Base-by-base conservation (phyloP, 345 rosid species). In the Pseudoturritis turrita region DNA sequence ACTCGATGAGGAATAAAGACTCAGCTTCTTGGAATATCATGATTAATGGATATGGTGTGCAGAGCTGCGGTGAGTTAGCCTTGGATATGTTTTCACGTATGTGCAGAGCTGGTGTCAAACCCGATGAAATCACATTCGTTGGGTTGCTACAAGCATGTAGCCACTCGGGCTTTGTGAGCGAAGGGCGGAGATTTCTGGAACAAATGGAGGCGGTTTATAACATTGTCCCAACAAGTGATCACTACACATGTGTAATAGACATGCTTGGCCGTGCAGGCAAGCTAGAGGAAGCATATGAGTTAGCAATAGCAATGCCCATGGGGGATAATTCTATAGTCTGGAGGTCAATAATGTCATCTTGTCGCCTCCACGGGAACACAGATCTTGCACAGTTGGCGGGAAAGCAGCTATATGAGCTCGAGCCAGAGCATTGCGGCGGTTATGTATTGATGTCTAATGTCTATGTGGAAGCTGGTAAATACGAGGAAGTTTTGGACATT, bases 261-360 rank as follows among this genome's bases (percentile, higher is more conserved):
- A 85, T 89, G 89, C 84, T 89, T 74, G 89, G 95, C 35, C 84
- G 91, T 44, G 87, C 91, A 36, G 83, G 85, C 17, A 75, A 71
- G 81, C 79, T 76, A 45, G 82, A 79, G 43, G 89, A 85, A 83
- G 95, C 95, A 28, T 80, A 81, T 57, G 72, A 77, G 43, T 65
- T 86, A 71, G 89, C 87, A 28, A 12, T 63, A 65, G 36, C 81
- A 21, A 73, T 83, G 68, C 86, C 89, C 22, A 28, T 76, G 18
- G 73, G 72, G 17, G 51, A 83, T 25, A 86, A 78, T 61, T 70
- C 85, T 7, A 75, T 86, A 11, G 76, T 81, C 23, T 88, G 91
- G 95, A 83, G 95, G 62, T 79, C 91, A 61, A 74, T 89, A 44
- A 68, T 89, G 59, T 80, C 75, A 37, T 77, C 86, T 60, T 86